Percentiles rank a stretch among this genome's conserved stretches.
These are phyloP conservation scores for Venturia nashicola DNA, from an alignment of 2,329 filamentous ascomycete species.

Conservation along the genomic window DNA sequence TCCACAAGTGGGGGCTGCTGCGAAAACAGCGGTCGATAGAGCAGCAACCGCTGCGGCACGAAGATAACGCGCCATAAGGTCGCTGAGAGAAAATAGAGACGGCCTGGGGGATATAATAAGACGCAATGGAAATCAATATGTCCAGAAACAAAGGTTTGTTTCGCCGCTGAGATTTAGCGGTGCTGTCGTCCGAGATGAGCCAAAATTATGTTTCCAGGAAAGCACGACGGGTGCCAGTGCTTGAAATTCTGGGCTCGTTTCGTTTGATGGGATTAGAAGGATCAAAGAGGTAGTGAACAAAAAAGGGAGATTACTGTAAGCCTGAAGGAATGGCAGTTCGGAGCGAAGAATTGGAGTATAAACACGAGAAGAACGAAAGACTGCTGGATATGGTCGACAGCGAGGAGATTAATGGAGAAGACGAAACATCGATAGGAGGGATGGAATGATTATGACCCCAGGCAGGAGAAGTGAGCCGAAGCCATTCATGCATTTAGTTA, in stretches of 20 bases:
- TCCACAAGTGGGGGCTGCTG: slow-evolving; percentile 26
- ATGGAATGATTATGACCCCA: background rate
- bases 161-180: background rate
- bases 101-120: background rate
- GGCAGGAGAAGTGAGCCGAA: background rate
- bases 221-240: background rate
- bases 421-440: background rate
- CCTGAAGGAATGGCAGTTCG: background rate
- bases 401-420: background rate
- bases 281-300: background rate
- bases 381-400: background rate
- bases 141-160: background rate
- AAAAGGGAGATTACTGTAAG: background rate
- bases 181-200: background rate
- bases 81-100: background rate
- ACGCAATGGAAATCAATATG: background rate
- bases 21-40: slow-evolving; percentile 15
- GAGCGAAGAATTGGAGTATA: background rate
- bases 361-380: background rate
- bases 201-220: background rate
- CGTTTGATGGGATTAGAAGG: background rate
- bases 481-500: background rate
- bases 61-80: slow-evolving; percentile 4
- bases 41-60: slow-evolving; percentile 10
- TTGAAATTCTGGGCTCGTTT: background rate